These are phyloP conservation scores for Pythium graminicola DNA, from an alignment of 352 stramenopile genomes.

Conservation along the genomic window DNA sequence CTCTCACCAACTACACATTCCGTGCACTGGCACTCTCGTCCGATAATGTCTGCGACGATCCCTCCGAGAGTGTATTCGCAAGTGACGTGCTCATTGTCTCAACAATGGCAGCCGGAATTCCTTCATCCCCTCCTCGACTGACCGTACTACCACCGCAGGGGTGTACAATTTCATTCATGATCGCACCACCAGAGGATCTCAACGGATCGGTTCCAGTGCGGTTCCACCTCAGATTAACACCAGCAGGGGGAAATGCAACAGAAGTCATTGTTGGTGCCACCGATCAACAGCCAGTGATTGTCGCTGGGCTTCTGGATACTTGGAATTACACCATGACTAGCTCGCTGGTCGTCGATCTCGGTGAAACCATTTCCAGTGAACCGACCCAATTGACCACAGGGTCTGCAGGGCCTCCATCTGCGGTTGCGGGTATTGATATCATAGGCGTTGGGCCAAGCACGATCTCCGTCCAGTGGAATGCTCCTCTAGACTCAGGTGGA, in stretches of 20 bases:
- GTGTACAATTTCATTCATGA: constrained; percentile 20
- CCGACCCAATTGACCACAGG: constrained; percentile 4
- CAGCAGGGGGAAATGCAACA: not conserved
- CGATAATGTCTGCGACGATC: constrained; percentile 32
- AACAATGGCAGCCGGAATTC: constrained; percentile 26
- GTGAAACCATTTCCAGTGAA: constrained; percentile 6
- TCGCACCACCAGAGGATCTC: constrained; percentile 27
- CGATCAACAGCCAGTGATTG: not conserved
- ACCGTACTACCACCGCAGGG: constrained; percentile 15
- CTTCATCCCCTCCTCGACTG: constrained; percentile 20
- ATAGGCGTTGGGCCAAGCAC: constrained; percentile 24
- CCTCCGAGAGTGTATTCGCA: constrained; percentile 18
- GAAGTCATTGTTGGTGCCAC: not conserved
- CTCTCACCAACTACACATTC: constrained; percentile 33
- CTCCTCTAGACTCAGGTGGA: constrained; percentile 35
- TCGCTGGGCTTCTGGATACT: not conserved
- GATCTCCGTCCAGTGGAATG: constrained; percentile 25
- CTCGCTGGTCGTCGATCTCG: not conserved
- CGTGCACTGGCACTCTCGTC: constrained; percentile 39
- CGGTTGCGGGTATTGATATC: constrained; percentile 10
- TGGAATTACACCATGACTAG: constrained; percentile 27
- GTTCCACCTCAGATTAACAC: not conserved
- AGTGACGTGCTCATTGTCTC: constrained; percentile 28
- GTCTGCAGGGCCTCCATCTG: not conserved
- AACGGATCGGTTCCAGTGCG: constrained; percentile 17